A percentile compares a stretch with the other conserved stretches of the same genome.
phyloP scores from a whole-genome alignment of 441 rosid species.

The Brassica balearica region DNA sequence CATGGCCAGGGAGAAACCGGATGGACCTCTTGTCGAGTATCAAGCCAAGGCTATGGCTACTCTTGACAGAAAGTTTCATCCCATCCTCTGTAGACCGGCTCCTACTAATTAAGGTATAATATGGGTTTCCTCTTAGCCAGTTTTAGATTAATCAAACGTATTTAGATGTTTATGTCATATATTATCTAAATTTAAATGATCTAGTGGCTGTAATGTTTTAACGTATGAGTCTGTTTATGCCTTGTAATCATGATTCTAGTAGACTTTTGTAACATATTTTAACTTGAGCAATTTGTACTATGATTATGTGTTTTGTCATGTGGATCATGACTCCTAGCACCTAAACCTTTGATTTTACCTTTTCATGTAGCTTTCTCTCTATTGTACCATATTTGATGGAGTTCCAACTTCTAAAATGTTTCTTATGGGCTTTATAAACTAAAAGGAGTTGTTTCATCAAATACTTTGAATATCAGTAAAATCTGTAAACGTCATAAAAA shows the following conservation, averaged over 20 bases:
- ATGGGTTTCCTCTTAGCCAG: background rate
- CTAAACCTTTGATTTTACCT: too few species aligned
- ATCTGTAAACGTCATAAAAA: too few species aligned
- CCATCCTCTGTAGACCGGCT: constrained; percentile 19
- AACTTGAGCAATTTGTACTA: background rate
- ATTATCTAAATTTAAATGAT: background rate
- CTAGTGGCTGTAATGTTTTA: background rate
- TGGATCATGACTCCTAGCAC: background rate
- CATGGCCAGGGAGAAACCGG: constrained; percentile 30
- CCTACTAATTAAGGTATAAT: background rate
- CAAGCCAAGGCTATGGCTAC: constrained; percentile 24
- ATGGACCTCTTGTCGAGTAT: constrained; percentile 32
- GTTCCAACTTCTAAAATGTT: background rate
- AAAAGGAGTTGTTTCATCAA: too few species aligned
- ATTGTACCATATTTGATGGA: background rate
- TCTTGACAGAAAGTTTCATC: constrained; percentile 10
- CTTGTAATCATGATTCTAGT: background rate
- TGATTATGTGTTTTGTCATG: background rate
- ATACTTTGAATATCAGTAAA: too few species aligned
- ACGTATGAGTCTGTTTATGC: background rate
- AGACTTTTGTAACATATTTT: background rate
- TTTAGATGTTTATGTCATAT: too few species aligned
- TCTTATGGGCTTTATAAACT: too few species aligned
- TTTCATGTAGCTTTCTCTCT: too few species aligned
- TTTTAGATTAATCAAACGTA: background rate